These are phyloP conservation scores for Xanthoceras sorbifolium DNA, from an alignment of 345 rosid species.

Conservation along the genomic window DNA sequence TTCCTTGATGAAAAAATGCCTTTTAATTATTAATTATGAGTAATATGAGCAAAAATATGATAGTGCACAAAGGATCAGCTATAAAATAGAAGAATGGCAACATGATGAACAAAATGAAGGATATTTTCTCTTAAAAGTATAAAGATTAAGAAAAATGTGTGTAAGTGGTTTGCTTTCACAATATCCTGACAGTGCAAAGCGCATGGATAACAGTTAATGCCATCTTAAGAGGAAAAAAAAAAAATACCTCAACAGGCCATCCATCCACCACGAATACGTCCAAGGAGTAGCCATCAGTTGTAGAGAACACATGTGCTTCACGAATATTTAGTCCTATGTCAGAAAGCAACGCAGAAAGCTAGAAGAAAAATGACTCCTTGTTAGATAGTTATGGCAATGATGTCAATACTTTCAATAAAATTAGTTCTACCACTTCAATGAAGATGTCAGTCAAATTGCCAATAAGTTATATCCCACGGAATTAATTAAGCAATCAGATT, in stretches of 20 bases:
- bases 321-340: slow-evolving; percentile 79
- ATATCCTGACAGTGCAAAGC: background rate
- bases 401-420: slow-evolving; percentile 6
- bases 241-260: slow-evolving; percentile 62
- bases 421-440: slow-evolving; percentile 2
- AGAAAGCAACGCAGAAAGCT: slow-evolving; percentile 82
- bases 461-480: background rate
- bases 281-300: slow-evolving; percentile 73
- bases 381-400: slow-evolving; percentile 18
- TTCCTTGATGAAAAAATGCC: background rate
- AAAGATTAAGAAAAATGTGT: background rate
- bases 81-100: background rate
- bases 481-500: background rate
- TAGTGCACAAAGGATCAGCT: background rate
- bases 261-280: slow-evolving; percentile 85
- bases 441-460: background rate
- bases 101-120: background rate
- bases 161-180: background rate
- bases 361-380: slow-evolving; percentile 27
- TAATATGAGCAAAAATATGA: background rate
- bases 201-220: background rate
- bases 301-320: slow-evolving; percentile 83
- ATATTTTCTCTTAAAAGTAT: background rate
- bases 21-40: background rate
- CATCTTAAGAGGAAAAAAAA: background rate